Evolutionary conservation across 192 early-diverging fungal species (phyloP).

Genomic region (Backusella macrospora): DNA sequence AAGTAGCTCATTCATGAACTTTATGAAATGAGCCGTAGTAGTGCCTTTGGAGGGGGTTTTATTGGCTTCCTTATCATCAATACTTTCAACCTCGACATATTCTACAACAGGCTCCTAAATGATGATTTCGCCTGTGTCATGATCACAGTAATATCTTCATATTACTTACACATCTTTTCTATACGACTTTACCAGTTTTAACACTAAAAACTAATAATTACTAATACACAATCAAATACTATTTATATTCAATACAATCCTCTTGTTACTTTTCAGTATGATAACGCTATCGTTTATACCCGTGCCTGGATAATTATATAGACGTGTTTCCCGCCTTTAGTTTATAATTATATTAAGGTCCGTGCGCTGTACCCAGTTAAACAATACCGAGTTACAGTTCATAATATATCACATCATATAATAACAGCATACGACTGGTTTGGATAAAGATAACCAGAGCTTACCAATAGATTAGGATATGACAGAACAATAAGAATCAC

Average conservation of each 20-base stretch:
- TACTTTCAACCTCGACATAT: too few relatives aligned
- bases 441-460: slow-evolving; percentile 14
- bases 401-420: not conserved
- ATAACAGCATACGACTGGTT: not conserved
- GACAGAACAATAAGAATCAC: too few relatives aligned
- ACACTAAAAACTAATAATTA: slow-evolving; percentile 8
- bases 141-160: slow-evolving; percentile 11
- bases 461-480: too few relatives aligned
- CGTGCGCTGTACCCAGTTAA: not conserved
- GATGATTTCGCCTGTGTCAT: too few relatives aligned
- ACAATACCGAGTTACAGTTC: slow-evolving; percentile 4
- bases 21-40: too few relatives aligned
- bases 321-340: slow-evolving; percentile 9
- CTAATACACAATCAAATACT: slow-evolving; percentile 12
- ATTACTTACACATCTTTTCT: slow-evolving; percentile 13
- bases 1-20: too few relatives aligned
- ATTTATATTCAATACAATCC: slow-evolving; percentile 15
- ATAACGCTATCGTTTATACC: not conserved
- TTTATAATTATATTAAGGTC: not conserved
- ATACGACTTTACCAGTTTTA: not conserved
- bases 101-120: too few relatives aligned
- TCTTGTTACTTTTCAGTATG: not conserved
- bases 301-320: not conserved
- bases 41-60: too few relatives aligned
- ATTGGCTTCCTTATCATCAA: too few relatives aligned